These are phyloP conservation scores for Tillandsia leiboldiana DNA, from an alignment of 176 grass and related monocot genomes.

Conservation along the genomic window DNA sequence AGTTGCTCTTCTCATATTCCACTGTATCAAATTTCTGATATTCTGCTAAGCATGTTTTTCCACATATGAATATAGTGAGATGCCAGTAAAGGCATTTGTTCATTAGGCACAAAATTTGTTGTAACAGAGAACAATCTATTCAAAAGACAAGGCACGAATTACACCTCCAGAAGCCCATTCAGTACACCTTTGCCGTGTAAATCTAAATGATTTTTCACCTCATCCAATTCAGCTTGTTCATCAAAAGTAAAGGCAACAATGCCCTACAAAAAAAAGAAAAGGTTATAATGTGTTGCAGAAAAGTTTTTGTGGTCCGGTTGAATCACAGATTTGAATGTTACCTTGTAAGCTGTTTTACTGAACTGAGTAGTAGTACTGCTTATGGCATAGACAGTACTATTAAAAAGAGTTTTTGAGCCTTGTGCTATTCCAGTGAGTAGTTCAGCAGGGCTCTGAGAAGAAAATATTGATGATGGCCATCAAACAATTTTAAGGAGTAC, in stretches of 20 bases:
- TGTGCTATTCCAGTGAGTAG: constrained; percentile 73
- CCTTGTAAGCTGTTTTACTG: constrained; percentile 98
- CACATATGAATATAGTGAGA: not conserved
- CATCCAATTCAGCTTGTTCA: constrained; percentile 68
- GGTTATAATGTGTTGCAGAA: not conserved
- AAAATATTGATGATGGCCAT: constrained; percentile 10
- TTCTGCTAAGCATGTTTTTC: not conserved
- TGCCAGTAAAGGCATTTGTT: not conserved
- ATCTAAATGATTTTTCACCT: constrained; percentile 55
- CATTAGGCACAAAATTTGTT: no score
- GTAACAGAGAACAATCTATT: not conserved
- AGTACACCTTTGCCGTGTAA: constrained; percentile 86
- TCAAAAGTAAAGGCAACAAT: constrained; percentile 94
- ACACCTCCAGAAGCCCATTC: constrained; percentile 88
- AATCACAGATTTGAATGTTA: constrained; percentile 19
- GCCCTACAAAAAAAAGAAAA: constrained; percentile 51
- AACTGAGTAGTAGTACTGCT: constrained; percentile 91
- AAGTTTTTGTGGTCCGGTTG: constrained; percentile 12
- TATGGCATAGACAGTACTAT: constrained; percentile 84
- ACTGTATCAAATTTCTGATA: not conserved
- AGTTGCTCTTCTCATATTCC: not conserved
- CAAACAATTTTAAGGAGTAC: no score
- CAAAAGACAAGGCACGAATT: constrained; percentile 6
- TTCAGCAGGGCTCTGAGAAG: constrained; percentile 41
- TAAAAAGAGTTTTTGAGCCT: constrained; percentile 91